phyloP scores from a whole-genome alignment of 108 stramenopile genomes.

The Ochromonas danica region DNA sequence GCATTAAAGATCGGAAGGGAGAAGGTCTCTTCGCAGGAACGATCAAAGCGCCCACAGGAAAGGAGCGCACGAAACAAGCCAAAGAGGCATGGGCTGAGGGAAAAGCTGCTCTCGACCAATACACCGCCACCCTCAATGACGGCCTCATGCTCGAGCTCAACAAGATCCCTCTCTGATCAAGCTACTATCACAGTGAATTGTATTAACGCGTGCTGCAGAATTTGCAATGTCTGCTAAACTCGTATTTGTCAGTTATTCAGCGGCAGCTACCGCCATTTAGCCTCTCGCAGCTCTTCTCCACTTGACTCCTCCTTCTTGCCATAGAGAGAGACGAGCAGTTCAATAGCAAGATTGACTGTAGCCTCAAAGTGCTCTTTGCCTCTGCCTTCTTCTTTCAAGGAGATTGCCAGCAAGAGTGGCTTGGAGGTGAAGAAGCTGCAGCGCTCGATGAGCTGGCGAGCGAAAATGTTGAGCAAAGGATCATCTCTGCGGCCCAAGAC shows the following conservation, averaged over 20 bases:
- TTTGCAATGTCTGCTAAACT: too few relatives aligned
- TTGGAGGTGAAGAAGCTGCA: neutral
- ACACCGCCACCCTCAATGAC: neutral
- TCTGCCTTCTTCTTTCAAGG: constrained; percentile 17
- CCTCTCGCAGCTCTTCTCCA: too few relatives aligned
- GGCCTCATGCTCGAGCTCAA: neutral
- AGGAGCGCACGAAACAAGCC: neutral
- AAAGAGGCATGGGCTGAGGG: neutral
- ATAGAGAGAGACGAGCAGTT: too few relatives aligned
- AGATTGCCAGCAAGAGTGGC: constrained; percentile 25
- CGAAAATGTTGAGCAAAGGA: constrained; percentile 33
- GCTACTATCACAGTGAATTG: too few relatives aligned
- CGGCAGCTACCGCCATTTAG: too few relatives aligned
- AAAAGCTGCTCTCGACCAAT: neutral
- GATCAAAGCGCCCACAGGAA: neutral
- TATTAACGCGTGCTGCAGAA: too few relatives aligned
- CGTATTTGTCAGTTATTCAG: too few relatives aligned
- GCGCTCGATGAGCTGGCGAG: constrained; percentile 32
- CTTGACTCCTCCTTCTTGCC: too few relatives aligned
- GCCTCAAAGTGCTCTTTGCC: neutral
- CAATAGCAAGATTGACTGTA: neutral
- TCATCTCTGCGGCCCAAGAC: constrained; percentile 39
- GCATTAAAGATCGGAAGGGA: neutral
- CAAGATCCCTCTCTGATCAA: too few relatives aligned
- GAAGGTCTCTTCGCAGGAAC: neutral